Conservation (phyloP, 2,329 filamentous ascomycete species). For the Diplocarpon rosae region DNA sequence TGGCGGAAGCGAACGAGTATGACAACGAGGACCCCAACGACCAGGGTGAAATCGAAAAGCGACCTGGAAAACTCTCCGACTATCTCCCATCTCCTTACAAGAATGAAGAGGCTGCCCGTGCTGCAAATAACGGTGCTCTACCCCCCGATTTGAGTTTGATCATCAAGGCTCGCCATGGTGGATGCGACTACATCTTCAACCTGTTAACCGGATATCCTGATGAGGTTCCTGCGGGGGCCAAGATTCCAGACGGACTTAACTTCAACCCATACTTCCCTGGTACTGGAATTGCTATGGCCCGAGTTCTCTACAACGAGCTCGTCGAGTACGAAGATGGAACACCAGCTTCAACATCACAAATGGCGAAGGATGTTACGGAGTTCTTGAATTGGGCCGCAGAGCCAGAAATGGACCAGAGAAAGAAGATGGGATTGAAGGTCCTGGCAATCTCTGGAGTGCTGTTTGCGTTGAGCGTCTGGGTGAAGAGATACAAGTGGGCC, state of each 20-base stretch:
- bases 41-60: constrained; percentile 95
- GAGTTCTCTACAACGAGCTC: constrained; percentile 93
- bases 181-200: constrained; percentile 97
- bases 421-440: constrained; percentile 99
- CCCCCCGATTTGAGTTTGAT: constrained; percentile 97
- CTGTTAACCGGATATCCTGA: constrained; percentile 96
- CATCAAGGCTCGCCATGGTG: constrained; percentile 93
- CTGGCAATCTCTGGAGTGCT: constrained; percentile 68
- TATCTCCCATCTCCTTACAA: constrained; percentile 94
- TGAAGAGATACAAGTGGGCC: constrained; percentile 99
- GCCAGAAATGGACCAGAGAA: constrained; percentile 98
- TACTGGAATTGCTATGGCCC: constrained; percentile 97
- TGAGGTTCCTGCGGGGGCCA: constrained; percentile 81
- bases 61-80: constrained; percentile 95
- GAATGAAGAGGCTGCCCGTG: constrained; percentile 96
- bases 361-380: constrained; percentile 98
- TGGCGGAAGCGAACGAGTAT: constrained; percentile 98
- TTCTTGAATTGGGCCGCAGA: constrained; percentile 99
- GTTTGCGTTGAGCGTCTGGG: constrained; percentile 84
- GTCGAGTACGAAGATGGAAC: constrained; percentile 98
- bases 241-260: constrained; percentile 82
- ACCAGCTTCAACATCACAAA: constrained; percentile 89
- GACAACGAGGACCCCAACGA: constrained; percentile 88
- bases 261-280: constrained; percentile 99
- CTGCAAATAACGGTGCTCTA: constrained; percentile 95